phyloP scores from a whole-genome alignment of 805 yeast genomes.

The Hanseniaspora lindneri region DNA sequence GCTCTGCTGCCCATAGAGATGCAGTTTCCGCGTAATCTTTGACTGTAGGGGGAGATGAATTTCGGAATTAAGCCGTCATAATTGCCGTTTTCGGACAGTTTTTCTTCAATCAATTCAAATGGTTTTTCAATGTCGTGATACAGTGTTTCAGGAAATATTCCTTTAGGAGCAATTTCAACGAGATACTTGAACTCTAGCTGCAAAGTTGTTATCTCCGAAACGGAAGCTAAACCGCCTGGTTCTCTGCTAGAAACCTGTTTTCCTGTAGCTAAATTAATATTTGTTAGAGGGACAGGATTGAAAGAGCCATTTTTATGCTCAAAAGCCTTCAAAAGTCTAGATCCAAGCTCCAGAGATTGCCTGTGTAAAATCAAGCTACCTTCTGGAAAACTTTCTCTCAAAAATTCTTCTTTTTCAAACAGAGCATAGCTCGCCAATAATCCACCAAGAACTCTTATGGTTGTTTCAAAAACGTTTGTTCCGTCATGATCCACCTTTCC shows the following conservation, averaged over 20 bases:
- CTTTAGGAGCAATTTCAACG: conserved; percentile 57
- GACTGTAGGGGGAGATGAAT: conserved; percentile 62
- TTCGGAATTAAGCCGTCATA: conserved; percentile 74
- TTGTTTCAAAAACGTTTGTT: conserved; percentile 84
- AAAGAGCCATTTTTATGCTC: not conserved
- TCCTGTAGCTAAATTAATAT: conserved; percentile 59
- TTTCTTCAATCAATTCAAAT: conserved; percentile 55
- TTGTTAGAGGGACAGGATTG: conserved; percentile 50
- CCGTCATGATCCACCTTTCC: conserved; percentile 48
- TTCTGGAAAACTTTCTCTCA: conserved; percentile 15
- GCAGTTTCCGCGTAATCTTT: conserved; percentile 47
- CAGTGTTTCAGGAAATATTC: conserved; percentile 30
- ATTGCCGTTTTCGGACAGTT: conserved; percentile 33
- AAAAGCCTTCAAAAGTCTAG: conserved; percentile 49
- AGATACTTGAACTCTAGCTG: conserved; percentile 81
- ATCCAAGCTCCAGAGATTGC: conserved; percentile 70
- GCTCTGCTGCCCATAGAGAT: conserved; percentile 86
- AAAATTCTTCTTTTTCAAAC: conserved; percentile 42
- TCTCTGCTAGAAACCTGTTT: conserved; percentile 38
- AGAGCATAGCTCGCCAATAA: conserved; percentile 64
- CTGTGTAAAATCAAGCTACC: conserved; percentile 50
- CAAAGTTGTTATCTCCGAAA: conserved; percentile 80
- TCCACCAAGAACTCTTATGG: conserved; percentile 89
- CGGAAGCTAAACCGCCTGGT: conserved; percentile 71
- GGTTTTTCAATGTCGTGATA: conserved; percentile 72